Evolutionary conservation across 2,329 filamentous ascomycete species (phyloP), one percentile per base, ranked within the genome.

Genomic region (Phyllosticta citrichinensis): DNA sequence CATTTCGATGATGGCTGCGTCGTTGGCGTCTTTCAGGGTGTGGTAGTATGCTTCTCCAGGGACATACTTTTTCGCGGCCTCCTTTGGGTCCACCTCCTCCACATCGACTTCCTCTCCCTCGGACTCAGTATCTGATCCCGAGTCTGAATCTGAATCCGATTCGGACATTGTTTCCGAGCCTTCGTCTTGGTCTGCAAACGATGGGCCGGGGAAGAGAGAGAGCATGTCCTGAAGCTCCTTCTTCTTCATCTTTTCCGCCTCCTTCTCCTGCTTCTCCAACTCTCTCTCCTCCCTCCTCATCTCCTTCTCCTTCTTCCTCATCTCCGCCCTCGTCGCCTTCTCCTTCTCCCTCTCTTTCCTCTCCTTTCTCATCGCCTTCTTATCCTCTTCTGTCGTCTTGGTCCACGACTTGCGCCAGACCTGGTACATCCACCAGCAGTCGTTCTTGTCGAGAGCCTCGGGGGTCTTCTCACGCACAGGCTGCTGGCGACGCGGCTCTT

Each of bases 361-460:
- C 27, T 30, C 9, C 3, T 5, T 22, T 3, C 22, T 22, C 22
- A 22, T 5, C 27, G 2, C 9, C 2, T 30, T 30, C 27, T 30
- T 30, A 22, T 22, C 22, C 27, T 30, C 9, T 10, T 10, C 14
- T n/a, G 12, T n/a, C 14, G 5, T 19, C 40, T 47, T 47, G 5
- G 8, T 19, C 52, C 52, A 60, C 24, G 22, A 27, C n/a, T 35
- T 27, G 24, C 58, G 58, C 12, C 5, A 30, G n/a, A 60, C 52
- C n/a, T 56, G 58, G 22, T 60, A 60, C 6, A 33, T n/a, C 19
- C 33, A 60, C 52, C 53, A 60, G 24, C 50, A 40, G 24, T 60
- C 52, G 22, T 56, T 52, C 12, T 55, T 35, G 25, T 52, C 25
- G 12, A 60, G 58, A 5, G 58, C 52, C 17, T 52, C 24, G 9